phyloP scores from a whole-genome alignment of 2,329 filamentous ascomycete species.

The Colletotrichum sp. region DNA sequence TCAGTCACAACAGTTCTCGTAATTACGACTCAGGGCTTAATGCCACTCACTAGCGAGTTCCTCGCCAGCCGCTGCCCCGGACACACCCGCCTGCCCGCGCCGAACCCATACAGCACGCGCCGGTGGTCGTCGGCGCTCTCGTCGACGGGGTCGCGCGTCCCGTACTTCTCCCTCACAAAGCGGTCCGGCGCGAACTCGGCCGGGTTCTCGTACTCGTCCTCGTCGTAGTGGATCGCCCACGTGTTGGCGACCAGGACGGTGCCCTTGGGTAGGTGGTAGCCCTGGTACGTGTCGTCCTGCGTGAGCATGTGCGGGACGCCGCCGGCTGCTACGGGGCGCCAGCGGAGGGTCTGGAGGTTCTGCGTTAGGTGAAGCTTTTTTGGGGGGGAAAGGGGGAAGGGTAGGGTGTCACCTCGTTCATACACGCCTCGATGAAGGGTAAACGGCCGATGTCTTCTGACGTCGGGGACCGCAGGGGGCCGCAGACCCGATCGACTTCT shows the following conservation, averaged over 20 bases:
- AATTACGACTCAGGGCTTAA: too few relatives aligned
- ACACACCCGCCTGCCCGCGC: slow-evolving; percentile 52
- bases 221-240: slow-evolving; percentile 33
- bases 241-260: slow-evolving; percentile 44
- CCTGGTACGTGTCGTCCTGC: slow-evolving; percentile 52
- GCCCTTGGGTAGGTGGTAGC: slow-evolving; percentile 52
- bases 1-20: too few relatives aligned
- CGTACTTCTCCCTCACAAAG: slow-evolving; percentile 19
- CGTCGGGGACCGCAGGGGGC: slow-evolving; percentile 30
- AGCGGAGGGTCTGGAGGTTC: slow-evolving; percentile 35
- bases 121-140: slow-evolving; percentile 3
- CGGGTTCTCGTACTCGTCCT: slow-evolving; percentile 26
- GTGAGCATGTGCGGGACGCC: slow-evolving; percentile 54
- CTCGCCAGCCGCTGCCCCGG: slow-evolving; percentile 54
- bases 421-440: slow-evolving; percentile 28
- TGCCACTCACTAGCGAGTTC: slow-evolving; percentile 23
- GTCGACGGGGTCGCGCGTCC: background rate
- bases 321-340: slow-evolving; percentile 31
- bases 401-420: slow-evolving; percentile 13
- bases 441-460: slow-evolving; percentile 26
- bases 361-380: too few relatives aligned
- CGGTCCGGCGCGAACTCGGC: slow-evolving; percentile 30
- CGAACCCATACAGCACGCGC: slow-evolving; percentile 44
- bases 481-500: slow-evolving; percentile 29
- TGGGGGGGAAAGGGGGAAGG: too few relatives aligned